phyloP scores from a whole-genome alignment of 768 basidiomycete genomes.

The Mycena alexandri region DNA sequence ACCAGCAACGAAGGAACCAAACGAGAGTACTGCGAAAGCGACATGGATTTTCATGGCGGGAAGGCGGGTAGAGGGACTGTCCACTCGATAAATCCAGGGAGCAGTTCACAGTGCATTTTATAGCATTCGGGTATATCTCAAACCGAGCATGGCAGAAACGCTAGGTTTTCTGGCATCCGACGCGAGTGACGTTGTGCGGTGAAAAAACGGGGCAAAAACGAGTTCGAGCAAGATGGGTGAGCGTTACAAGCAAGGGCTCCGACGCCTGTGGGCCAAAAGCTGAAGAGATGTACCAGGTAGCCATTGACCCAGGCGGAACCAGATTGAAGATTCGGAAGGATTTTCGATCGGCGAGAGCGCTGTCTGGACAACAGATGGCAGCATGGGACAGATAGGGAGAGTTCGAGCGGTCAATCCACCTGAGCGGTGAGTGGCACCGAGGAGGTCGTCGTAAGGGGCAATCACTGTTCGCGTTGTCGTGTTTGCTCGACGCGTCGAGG shows the following conservation, averaged over 20 bases:
- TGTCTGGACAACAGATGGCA: background rate
- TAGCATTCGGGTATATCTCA: background rate
- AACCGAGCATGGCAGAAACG: too few species aligned
- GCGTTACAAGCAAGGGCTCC: too few species aligned
- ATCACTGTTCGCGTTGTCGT: background rate
- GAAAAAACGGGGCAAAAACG: too few species aligned
- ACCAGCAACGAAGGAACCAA: constrained; percentile 18
- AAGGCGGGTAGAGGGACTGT: background rate
- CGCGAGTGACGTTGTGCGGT: too few species aligned
- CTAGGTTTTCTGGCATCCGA: too few species aligned
- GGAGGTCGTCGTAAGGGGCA: too few species aligned
- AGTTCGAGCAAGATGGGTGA: too few species aligned
- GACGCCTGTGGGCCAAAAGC: too few species aligned
- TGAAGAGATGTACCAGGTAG: too few species aligned
- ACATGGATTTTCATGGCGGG: constrained; percentile 15
- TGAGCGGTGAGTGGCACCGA: too few species aligned
- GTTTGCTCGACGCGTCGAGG: background rate
- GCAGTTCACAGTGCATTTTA: background rate
- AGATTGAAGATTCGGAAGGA: background rate
- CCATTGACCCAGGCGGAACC: too few species aligned
- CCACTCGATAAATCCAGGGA: background rate
- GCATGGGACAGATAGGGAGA: background rate
- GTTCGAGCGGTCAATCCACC: too few species aligned
- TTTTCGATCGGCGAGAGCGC: background rate
- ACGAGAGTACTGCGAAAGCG: background rate